These are phyloP conservation scores for Friedmanniomyces simplex DNA, from an alignment of 495 filamentous ascomycete species.

Conservation along the genomic window DNA sequence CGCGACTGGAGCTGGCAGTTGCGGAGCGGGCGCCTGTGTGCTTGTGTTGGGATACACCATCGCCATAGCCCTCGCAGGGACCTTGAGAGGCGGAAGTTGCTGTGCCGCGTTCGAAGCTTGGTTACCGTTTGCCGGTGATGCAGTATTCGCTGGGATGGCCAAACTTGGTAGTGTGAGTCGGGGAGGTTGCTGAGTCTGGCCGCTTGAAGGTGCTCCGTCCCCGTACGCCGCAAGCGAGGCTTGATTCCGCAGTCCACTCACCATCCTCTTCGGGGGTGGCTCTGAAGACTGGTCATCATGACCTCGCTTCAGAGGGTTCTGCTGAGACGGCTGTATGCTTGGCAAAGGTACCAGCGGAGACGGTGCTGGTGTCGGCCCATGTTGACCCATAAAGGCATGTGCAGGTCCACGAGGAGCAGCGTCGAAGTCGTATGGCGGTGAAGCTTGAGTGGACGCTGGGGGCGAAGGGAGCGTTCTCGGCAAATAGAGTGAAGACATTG, in stretches of 20 bases:
- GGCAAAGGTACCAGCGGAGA: slow-evolving; percentile 47
- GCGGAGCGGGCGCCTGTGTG: slow-evolving; percentile 39
- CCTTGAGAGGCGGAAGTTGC: slow-evolving; percentile 21
- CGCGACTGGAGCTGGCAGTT: slow-evolving; percentile 42
- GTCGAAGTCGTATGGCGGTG: slow-evolving; percentile 29
- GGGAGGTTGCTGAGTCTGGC: slow-evolving; percentile 15
- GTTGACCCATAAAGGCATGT: neutral
- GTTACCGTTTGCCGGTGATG: neutral
- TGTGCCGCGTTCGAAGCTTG: slow-evolving; percentile 4
- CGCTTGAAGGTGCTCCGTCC: slow-evolving; percentile 14
- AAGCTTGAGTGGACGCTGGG: slow-evolving; percentile 37
- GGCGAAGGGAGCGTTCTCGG: slow-evolving; percentile 46
- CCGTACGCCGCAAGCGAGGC: slow-evolving; percentile 31
- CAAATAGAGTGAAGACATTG: slow-evolving; percentile 33
- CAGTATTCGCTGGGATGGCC: slow-evolving; percentile 34
- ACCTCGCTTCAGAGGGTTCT: slow-evolving; percentile 52
- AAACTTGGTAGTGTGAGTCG: slow-evolving; percentile 38
- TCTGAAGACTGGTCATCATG: slow-evolving; percentile 55
- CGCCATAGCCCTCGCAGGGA: slow-evolving; percentile 45
- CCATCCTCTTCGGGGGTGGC: slow-evolving; percentile 56
- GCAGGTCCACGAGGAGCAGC: neutral
- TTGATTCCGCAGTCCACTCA: slow-evolving; percentile 26
- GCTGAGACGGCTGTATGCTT: neutral
- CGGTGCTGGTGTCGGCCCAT: slow-evolving; percentile 20
- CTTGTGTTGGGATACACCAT: slow-evolving; percentile 45